These are phyloP conservation scores for Lasiosphaeria ovina DNA, from an alignment of 495 filamentous ascomycete genomes.

Conservation along the genomic window DNA sequence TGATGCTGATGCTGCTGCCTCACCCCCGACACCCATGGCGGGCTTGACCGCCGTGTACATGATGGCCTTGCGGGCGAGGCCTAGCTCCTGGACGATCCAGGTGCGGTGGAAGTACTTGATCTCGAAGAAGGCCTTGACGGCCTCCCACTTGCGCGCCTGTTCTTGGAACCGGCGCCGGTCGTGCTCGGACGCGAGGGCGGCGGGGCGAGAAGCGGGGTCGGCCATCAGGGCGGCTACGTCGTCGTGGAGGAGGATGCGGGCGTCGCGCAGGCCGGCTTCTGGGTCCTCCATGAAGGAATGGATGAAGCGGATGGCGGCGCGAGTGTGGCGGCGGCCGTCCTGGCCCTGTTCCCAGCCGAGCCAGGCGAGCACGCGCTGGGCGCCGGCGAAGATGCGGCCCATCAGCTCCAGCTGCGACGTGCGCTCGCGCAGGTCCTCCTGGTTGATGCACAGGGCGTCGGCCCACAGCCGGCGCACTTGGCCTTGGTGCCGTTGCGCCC, in stretches of 20 bases:
- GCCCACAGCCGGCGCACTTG: constrained; percentile 30
- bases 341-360: constrained; percentile 26
- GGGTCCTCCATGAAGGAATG: constrained; percentile 20
- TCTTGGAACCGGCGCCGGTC: constrained; percentile 13
- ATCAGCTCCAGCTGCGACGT: constrained; percentile 37
- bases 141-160: constrained; percentile 17
- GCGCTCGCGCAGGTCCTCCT: constrained; percentile 33
- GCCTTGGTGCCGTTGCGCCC: background rate
- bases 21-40: background rate
- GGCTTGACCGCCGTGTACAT: constrained; percentile 17
- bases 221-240: background rate
- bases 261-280: constrained; percentile 8
- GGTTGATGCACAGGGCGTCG: constrained; percentile 40
- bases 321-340: constrained; percentile 11
- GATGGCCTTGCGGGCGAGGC: constrained; percentile 17
- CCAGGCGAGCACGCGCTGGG: constrained; percentile 25
- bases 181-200: constrained; percentile 6
- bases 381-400: constrained; percentile 31
- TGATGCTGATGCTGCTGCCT: background rate
- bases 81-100: constrained; percentile 30
- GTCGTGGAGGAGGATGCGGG: constrained; percentile 17
- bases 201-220: constrained; percentile 7
- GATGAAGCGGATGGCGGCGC: constrained; percentile 18
- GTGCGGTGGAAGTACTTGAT: constrained; percentile 23
- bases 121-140: constrained; percentile 19